phyloP scores from a whole-genome alignment of 2,329 filamentous ascomycete genomes.

The Ophiocordyceps polyrhachis-furcata region DNA sequence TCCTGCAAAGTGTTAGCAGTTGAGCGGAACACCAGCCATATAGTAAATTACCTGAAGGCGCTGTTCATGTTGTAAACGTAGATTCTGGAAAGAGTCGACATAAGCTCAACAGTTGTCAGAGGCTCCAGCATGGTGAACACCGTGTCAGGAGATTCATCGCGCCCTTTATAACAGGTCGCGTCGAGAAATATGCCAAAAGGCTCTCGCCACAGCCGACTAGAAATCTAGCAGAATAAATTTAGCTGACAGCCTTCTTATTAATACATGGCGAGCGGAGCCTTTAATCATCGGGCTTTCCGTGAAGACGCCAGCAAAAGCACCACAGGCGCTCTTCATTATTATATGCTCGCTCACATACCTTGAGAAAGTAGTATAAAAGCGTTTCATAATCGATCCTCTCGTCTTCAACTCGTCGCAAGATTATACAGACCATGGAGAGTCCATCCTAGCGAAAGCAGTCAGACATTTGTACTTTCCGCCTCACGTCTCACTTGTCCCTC shows the following conservation, averaged over 20 bases:
- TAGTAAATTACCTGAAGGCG: slow-evolving; percentile 31
- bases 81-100: slow-evolving; percentile 37
- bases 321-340: too few relatives aligned
- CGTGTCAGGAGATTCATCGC: slow-evolving; percentile 46
- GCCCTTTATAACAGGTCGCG: slow-evolving; percentile 51
- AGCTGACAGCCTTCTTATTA: too few relatives aligned
- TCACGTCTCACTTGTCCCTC: too few relatives aligned
- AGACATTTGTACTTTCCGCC: too few relatives aligned
- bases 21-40: slow-evolving; percentile 5
- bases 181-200: slow-evolving; percentile 50
- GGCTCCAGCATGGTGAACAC: slow-evolving; percentile 44
- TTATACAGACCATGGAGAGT: slow-evolving; percentile 48
- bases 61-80: slow-evolving; percentile 62
- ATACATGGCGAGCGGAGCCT: too few relatives aligned
- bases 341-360: slow-evolving; percentile 19
- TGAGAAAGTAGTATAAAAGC: slow-evolving; percentile 48
- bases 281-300: too few relatives aligned
- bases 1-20: slow-evolving; percentile 11
- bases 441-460: slow-evolving; percentile 31
- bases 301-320: too few relatives aligned
- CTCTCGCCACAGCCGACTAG: slow-evolving; percentile 50
- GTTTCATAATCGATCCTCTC: slow-evolving; percentile 48
- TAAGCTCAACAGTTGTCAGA: slow-evolving; percentile 42
- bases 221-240: slow-evolving; percentile 26
- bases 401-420: slow-evolving; percentile 46